Percentiles rank a stretch among this genome's conserved stretches.
phyloP scores from a whole-genome alignment of 2,329 filamentous ascomycete genomes.

The Gaeumannomyces sp. region DNA sequence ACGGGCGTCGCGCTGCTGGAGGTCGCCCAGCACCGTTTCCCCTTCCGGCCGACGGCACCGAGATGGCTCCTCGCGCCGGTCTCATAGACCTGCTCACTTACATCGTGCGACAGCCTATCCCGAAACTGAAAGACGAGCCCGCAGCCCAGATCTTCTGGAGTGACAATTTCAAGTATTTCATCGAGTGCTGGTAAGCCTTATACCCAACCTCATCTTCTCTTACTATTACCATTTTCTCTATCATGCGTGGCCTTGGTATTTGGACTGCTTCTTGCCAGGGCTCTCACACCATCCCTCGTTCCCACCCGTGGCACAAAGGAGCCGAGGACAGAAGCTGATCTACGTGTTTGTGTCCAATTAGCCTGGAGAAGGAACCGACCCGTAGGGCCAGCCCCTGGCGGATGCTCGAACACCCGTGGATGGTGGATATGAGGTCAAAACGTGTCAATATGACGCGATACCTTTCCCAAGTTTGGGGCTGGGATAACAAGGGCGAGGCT shows the following conservation, averaged over 20 bases:
- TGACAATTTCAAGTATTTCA: slow-evolving; percentile 98
- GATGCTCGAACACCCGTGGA: slow-evolving; percentile 99
- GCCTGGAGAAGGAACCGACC: slow-evolving; percentile 86
- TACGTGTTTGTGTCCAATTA: slow-evolving; percentile 28
- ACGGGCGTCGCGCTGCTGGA: slow-evolving; percentile 95
- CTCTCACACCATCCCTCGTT: not conserved
- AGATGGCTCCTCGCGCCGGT: slow-evolving; percentile 88
- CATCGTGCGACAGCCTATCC: slow-evolving; percentile 92
- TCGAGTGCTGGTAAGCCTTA: slow-evolving; percentile 87
- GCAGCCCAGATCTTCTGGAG: slow-evolving; percentile 89
- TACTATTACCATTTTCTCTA: slow-evolving; percentile 15
- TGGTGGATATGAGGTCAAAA: slow-evolving; percentile 91
- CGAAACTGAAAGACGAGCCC: slow-evolving; percentile 91
- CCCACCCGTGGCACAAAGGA: not conserved
- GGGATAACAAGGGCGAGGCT: slow-evolving; percentile 57
- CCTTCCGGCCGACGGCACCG: slow-evolving; percentile 92
- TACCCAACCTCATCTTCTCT: not conserved
- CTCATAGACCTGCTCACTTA: slow-evolving; percentile 95
- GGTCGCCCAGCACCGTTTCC: slow-evolving; percentile 97
- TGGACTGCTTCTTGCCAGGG: not conserved
- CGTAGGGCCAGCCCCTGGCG: slow-evolving; percentile 92
- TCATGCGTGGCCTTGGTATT: not conserved
- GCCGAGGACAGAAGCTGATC: not conserved
- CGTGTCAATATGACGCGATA: slow-evolving; percentile 97
- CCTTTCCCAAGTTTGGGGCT: slow-evolving; percentile 92